Evolutionary conservation across 331 rosid genomes (phyloP).

Genomic region (Cydonia oblonga): DNA sequence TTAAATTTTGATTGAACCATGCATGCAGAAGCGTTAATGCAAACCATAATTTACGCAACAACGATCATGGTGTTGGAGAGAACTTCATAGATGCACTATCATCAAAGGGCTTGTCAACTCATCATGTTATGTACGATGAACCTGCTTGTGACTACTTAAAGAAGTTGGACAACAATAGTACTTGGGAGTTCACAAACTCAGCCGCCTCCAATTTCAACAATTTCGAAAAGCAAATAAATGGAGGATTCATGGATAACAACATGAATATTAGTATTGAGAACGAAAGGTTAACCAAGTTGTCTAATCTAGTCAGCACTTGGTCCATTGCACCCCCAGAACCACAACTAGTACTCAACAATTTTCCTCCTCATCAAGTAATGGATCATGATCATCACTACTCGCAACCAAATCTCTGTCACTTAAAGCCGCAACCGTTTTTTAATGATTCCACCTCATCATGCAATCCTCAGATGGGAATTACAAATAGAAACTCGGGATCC

Average conservation of each 20-base stretch:
- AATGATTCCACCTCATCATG: not conserved
- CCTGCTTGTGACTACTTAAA: slow-evolving; percentile 71
- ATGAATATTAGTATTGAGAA: slow-evolving; percentile 16
- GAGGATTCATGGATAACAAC: slow-evolving; percentile 2
- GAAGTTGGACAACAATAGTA: slow-evolving; percentile 46
- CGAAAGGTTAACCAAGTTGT: slow-evolving; percentile 54
- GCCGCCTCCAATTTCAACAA: slow-evolving; percentile 23
- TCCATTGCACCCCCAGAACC: slow-evolving; percentile 81
- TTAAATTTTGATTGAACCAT: not conserved
- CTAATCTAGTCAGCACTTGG: slow-evolving; percentile 69
- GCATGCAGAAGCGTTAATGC: slow-evolving; percentile 41
- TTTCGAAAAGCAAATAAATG: slow-evolving; percentile 41
- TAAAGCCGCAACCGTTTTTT: slow-evolving; percentile 12
- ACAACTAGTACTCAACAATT: slow-evolving; percentile 18
- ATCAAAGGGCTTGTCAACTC: slow-evolving; percentile 37
- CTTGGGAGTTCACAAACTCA: slow-evolving; percentile 45
- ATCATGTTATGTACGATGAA: slow-evolving; percentile 32
- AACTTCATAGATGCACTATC: slow-evolving; percentile 54
- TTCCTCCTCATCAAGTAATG: not conserved
- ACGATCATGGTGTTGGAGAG: slow-evolving; percentile 45
- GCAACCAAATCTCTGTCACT: not conserved
- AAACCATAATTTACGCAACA: slow-evolving; percentile 33
- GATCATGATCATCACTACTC: slow-evolving; percentile 13
- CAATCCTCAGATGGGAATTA: not conserved
- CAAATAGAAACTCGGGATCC: not conserved